These are phyloP conservation scores for Penicillium sp. DNA, from an alignment of 2,329 filamentous ascomycete genomes.

Conservation along the genomic window DNA sequence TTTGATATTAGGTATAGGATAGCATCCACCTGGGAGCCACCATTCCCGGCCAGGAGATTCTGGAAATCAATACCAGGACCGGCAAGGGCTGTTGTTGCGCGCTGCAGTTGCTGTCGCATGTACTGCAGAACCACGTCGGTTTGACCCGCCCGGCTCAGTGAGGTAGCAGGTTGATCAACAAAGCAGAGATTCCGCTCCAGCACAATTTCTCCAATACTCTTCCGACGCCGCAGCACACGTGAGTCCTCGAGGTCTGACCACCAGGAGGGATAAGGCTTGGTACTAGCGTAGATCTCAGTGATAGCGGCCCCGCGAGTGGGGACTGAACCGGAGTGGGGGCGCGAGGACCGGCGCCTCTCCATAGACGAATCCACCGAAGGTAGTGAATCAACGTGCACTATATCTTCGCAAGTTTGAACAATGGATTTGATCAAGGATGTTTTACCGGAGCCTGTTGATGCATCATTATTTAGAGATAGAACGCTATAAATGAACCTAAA, in stretches of 20 bases:
- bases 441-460: constrained; percentile 71
- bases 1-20: constrained; percentile 78
- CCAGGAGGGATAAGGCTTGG: constrained; percentile 84
- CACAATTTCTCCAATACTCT: constrained; percentile 72
- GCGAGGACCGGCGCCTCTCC: constrained; percentile 22
- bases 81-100: constrained; percentile 61
- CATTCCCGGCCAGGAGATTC: constrained; percentile 74
- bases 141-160: constrained; percentile 53
- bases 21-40: constrained; percentile 79
- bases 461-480: neutral
- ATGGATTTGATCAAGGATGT: constrained; percentile 87
- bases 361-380: constrained; percentile 15
- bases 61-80: constrained; percentile 73
- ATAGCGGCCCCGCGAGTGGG: constrained; percentile 39
- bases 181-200: constrained; percentile 93
- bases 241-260: constrained; percentile 77
- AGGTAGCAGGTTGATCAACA: constrained; percentile 72
- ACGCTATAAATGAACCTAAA: neutral
- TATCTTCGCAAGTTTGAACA: constrained; percentile 81
- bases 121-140: constrained; percentile 67
- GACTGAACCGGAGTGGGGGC: constrained; percentile 19
- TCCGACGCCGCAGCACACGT: constrained; percentile 60
- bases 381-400: constrained; percentile 77
- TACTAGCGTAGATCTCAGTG: constrained; percentile 74
- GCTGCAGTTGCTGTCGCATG: constrained; percentile 67